Conservation (phyloP, 2,329 filamentous ascomycete genomes). For the Ophiocordyceps camponoti-rufipedis region DNA sequence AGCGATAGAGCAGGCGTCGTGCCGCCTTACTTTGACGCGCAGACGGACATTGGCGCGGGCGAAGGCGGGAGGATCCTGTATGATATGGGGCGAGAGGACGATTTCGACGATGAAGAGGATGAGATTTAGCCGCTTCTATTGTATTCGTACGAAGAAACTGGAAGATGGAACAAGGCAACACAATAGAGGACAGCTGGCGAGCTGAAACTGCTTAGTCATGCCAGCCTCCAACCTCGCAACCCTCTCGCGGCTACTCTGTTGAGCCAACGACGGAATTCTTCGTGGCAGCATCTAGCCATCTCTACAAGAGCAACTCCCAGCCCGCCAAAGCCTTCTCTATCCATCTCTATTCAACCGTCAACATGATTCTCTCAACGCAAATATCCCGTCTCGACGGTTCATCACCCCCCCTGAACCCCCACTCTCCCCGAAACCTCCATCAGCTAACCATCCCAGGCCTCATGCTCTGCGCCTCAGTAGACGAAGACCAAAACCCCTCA, state of each 20-base stretch:
- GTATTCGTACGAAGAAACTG: no score
- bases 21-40: slow-evolving; percentile 90
- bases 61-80: slow-evolving; percentile 90
- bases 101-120: slow-evolving; percentile 93
- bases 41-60: slow-evolving; percentile 58
- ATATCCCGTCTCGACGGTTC: slow-evolving; percentile 84
- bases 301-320: no score
- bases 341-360: slow-evolving; percentile 4
- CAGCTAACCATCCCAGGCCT: slow-evolving; percentile 42
- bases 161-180: no score
- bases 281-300: no score
- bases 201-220: no score
- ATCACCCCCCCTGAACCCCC: slow-evolving; percentile 2
- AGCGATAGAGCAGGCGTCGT: slow-evolving; percentile 76
- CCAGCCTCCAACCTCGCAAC: no score
- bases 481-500: slow-evolving; percentile 63
- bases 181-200: not conserved
- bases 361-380: slow-evolving; percentile 81
- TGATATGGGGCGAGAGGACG: slow-evolving; percentile 90
- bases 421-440: not conserved
- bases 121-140: slow-evolving; percentile 41
- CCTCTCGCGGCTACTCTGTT: no score
- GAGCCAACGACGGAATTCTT: no score
- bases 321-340: not conserved
- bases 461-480: slow-evolving; percentile 85